phyloP scores from a whole-genome alignment of 2,329 filamentous ascomycete genomes.

The Nothopassalora personata region DNA sequence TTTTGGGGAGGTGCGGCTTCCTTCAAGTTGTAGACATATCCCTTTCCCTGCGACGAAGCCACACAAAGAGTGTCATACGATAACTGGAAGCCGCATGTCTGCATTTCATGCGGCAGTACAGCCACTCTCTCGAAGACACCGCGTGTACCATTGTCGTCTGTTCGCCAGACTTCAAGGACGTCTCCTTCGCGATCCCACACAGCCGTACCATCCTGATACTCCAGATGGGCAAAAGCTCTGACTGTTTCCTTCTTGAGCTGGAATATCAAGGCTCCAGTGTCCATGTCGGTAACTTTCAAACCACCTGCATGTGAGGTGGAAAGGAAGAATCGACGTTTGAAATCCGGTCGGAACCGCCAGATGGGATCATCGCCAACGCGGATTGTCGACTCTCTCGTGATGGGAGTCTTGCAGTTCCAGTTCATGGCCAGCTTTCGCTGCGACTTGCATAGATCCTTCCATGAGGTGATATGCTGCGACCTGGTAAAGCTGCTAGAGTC shows the following conservation, averaged over 20 bases:
- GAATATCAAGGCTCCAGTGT: conserved; percentile 40
- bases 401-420: conserved; percentile 34
- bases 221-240: conserved; percentile 42
- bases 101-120: conserved; percentile 38
- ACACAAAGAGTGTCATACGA: conserved; percentile 43
- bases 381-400: conserved; percentile 37
- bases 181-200: conserved; percentile 44
- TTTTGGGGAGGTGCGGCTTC: conserved; percentile 33
- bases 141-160: conserved; percentile 32
- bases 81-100: conserved; percentile 45
- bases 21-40: conserved; percentile 40
- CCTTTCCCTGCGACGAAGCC: conserved; percentile 41
- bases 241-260: conserved; percentile 28
- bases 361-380: conserved; percentile 39
- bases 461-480: conserved; percentile 34
- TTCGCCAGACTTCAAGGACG: conserved; percentile 43
- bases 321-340: conserved; percentile 43
- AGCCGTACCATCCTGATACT: conserved; percentile 44
- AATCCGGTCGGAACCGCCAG: conserved; percentile 45
- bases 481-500: conserved; percentile 28
- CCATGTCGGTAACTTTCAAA: conserved; percentile 44
- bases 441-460: conserved; percentile 43
- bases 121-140: conserved; percentile 40
- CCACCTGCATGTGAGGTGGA: conserved; percentile 45
- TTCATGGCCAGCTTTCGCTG: conserved; percentile 38